Evolutionary conservation across 441 rosid genomes (phyloP), one percentile per base, ranked within the genome.

Genomic region (Geranium incanum): DNA sequence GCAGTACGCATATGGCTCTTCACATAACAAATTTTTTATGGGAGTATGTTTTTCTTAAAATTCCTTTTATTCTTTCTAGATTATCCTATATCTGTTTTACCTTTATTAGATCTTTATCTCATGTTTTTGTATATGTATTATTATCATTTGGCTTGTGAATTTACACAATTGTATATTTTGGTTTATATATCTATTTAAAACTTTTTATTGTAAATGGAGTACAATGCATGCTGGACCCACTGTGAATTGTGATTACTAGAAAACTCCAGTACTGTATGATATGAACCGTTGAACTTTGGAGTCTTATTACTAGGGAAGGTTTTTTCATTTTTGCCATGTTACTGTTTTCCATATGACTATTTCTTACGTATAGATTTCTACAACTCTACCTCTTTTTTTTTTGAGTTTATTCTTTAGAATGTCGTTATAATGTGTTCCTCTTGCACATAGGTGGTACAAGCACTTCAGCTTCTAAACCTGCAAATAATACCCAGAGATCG

Each of bases 391-490:
- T 28, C 33, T 0, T 28, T 28, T 28, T 28, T 28, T 28, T 28
- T 36, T 69, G 59, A 41, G 4, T 65, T 16, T 70, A 55, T 8
- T 50, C 52, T 48, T 52, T 38, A 39, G 43, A 70, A 36, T 69
- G 43, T 37, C 9, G 64, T 72, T 23, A 43, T 74, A 55, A 68
- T 68, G 52, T 71, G 36, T 57, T 8, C 28, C n/a, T 36, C 71
- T 16, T 71, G 1, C 41, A 36, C 6, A 3, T 68, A 85, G 93
- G 83, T 78, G 83, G 80, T 80, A 82, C 76, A 9, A 80, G 80
- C 82, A 41, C 76, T 66, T 79, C 83, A 16, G 76, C 76, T 73
- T 81, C 90, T 50, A 84, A 86, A 67, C 72, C 83, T 16, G 43
- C 80, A 5, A 68, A 68, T 75, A 50, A 72, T 76, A 76, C 85